Percentiles rank a stretch among this genome's conserved stretches.
phyloP scores from a whole-genome alignment of 1,139 yeast species.

The Saccharomyces hybrid region DNA sequence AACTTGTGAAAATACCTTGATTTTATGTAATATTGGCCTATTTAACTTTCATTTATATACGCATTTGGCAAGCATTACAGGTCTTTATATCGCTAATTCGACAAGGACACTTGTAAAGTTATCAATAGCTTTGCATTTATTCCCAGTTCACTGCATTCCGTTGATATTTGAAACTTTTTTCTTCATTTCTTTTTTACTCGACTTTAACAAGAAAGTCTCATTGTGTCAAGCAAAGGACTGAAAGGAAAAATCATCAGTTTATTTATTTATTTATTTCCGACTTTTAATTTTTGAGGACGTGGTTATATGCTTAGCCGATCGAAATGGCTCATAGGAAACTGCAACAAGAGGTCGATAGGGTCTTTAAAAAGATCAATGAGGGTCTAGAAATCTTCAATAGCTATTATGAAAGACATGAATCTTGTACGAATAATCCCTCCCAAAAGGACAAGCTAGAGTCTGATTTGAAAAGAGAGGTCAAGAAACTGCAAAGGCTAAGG shows the following conservation, averaged over 20 bases:
- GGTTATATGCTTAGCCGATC: neutral
- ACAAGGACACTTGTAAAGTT: neutral
- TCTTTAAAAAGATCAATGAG: slow-evolving; percentile 70
- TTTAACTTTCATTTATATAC: neutral
- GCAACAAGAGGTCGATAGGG: slow-evolving; percentile 71
- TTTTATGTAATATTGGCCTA: neutral
- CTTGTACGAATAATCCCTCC: slow-evolving; percentile 51
- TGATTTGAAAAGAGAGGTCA: slow-evolving; percentile 68
- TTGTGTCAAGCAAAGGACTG: neutral
- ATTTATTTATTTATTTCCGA: neutral
- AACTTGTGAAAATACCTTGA: slow-evolving; percentile 1
- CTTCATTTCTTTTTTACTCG: neutral
- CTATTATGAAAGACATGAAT: slow-evolving; percentile 60
- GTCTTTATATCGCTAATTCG: neutral
- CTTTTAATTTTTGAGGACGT: neutral
- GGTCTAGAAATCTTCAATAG: slow-evolving; percentile 65
- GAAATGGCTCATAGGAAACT: slow-evolving; percentile 60
- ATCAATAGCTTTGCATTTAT: neutral
- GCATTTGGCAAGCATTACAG: neutral
- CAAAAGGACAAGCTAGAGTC: slow-evolving; percentile 67
- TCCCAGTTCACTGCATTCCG: neutral
- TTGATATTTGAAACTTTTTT: neutral
- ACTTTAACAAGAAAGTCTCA: neutral
- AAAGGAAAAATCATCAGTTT: neutral
- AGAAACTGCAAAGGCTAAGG: slow-evolving; percentile 63